Base-by-base conservation (phyloP, 1,284 basidiomycete genomes). In the Thecaphora thlaspeos region DNA sequence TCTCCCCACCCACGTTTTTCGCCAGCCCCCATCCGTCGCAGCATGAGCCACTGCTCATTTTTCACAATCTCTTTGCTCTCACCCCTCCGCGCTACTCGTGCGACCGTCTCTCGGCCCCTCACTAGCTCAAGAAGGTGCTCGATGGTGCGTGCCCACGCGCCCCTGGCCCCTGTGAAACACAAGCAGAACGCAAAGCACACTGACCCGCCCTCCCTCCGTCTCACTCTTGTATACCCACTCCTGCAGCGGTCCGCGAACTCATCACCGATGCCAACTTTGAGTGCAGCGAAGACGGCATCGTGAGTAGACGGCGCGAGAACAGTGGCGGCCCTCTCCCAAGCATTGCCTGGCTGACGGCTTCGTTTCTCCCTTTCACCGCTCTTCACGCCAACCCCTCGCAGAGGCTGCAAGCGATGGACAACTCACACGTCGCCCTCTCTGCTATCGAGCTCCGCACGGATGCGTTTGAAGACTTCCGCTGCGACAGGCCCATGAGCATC, bases 191-290 rank as follows among this genome's bases (percentile, higher is more conserved):
- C 24, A 41, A 30, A 22, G 18, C 5, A 3, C n/a, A 11, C 14
- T 9, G 17, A 18, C 19, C 4, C 28, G 14, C 18, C 38, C 4
- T 14, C 2, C 15, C 11, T 24, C 18, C 44, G 21, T 42, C 28
- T 10, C 56, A 39, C 10, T 38, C 7, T 44, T 26, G 11, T n/a
- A n/a, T n/a, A n/a, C n/a, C n/a, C 32, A 11, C 15, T 15, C 14
- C 41, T 11, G 15, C 68, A 79, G 94, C 94, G 58, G 88, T 98
- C 84, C 95, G 94, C 80, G 94, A 98, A 76, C 87, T 97, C 48
- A 92, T 98, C 47, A 88, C 91, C 12, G 95, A 98, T 78, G 94
- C 91, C 79, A 98, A 98, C 81, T 96, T 97, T 77, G 90, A 96
- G 77, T 97, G 93, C 80, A 91, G 87, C 62, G 94, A 99, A 66